Evolutionary conservation across 495 filamentous ascomycete species (phyloP).

Genomic region (Zalerion maritima): DNA sequence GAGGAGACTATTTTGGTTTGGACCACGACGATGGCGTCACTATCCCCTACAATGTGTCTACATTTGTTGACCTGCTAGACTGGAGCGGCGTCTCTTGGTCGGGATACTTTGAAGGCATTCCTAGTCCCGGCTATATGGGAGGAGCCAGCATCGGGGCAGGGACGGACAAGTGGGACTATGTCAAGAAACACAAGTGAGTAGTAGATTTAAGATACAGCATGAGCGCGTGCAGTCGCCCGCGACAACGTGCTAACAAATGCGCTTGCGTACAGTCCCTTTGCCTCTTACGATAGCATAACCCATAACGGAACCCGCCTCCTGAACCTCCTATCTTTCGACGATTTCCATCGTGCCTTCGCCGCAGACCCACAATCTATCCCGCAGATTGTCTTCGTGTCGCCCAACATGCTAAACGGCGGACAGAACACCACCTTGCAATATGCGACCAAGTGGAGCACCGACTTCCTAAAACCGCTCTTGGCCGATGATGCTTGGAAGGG

Average conservation of each 20-base stretch:
- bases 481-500: slow-evolving; percentile 42
- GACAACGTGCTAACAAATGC: slow-evolving; percentile 6
- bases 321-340: slow-evolving; percentile 44
- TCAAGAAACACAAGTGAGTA: slow-evolving; percentile 52
- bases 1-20: slow-evolving; percentile 54
- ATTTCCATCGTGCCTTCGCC: slow-evolving; percentile 39
- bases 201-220: slow-evolving; percentile 42
- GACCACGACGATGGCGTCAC: slow-evolving; percentile 46
- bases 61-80: slow-evolving; percentile 53
- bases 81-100: slow-evolving; percentile 46
- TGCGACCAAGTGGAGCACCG: slow-evolving; percentile 41
- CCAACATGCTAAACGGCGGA: slow-evolving; percentile 59
- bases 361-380: slow-evolving; percentile 43
- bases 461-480: slow-evolving; percentile 45
- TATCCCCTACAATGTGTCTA: slow-evolving; percentile 51
- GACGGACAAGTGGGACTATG: slow-evolving; percentile 43
- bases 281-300: slow-evolving; percentile 33
- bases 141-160: slow-evolving; percentile 36
- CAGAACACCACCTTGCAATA: slow-evolving; percentile 49
- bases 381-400: slow-evolving; percentile 53
- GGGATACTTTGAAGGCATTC: slow-evolving; percentile 52
- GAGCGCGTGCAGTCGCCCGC: slow-evolving; percentile 49
- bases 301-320: slow-evolving; percentile 38
- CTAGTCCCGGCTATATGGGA: slow-evolving; percentile 46
- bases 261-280: slow-evolving; percentile 25